These are phyloP conservation scores for Aspergillus hiratsukae DNA, from an alignment of 2,329 filamentous ascomycete genomes.

Conservation along the genomic window DNA sequence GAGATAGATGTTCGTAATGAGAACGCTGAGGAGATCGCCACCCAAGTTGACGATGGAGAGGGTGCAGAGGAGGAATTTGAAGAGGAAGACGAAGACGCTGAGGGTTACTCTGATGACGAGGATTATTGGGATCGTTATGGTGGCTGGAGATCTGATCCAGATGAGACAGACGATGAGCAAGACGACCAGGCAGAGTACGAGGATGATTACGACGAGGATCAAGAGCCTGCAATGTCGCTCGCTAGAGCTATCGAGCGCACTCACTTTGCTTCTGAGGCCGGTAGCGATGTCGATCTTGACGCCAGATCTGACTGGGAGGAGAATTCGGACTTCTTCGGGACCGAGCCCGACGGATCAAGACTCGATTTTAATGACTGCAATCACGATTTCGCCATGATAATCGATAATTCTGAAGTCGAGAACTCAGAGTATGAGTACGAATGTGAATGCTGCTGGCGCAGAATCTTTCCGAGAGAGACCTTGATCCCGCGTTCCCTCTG, in stretches of 20 bases:
- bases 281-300: slow-evolving; percentile 12
- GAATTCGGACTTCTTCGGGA: slow-evolving; percentile 37
- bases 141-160: not conserved
- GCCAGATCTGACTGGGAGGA: slow-evolving; percentile 15
- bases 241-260: not conserved
- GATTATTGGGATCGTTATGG: not conserved
- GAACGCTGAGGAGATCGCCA: not conserved
- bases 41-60: not conserved
- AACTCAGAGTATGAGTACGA: slow-evolving; percentile 4
- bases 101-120: no score
- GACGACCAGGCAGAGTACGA: not conserved
- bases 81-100: not conserved
- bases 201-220: not conserved
- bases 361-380: not conserved
- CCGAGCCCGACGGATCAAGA: slow-evolving; percentile 4
- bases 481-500: not conserved
- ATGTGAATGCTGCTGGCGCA: slow-evolving; percentile 13
- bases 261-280: not conserved
- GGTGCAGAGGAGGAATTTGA: not conserved
- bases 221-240: not conserved
- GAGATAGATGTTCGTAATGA: not conserved
- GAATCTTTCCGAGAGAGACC: not conserved
- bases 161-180: not conserved
- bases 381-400: slow-evolving; percentile 1
- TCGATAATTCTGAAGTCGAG: not conserved